These are phyloP conservation scores for Ceratobasidium sp. DNA, from an alignment of 1,284 basidiomycete genomes.

Conservation along the genomic window DNA sequence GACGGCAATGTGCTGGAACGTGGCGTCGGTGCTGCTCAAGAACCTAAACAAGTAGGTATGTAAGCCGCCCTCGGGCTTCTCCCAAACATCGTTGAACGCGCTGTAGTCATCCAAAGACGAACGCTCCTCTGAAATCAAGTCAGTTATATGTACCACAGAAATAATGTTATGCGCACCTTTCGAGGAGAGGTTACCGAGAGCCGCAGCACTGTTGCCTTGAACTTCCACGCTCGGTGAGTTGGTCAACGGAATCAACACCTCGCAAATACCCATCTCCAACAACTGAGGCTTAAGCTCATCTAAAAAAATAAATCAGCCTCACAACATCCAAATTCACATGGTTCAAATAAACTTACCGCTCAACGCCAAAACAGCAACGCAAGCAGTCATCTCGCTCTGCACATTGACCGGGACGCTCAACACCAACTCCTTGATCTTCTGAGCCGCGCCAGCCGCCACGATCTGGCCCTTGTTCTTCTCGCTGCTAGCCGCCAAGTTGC, in stretches of 20 bases:
- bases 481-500: conserved; percentile 96
- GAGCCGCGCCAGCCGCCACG: conserved; percentile 98
- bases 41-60: conserved; percentile 96
- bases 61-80: conserved; percentile 96
- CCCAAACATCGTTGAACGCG: conserved; percentile 98
- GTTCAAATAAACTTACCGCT: conserved; percentile 74
- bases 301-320: conserved; percentile 56
- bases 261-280: conserved; percentile 98
- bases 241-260: conserved; percentile 96
- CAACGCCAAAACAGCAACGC: conserved; percentile 93
- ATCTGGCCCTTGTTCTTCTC: conserved; percentile 99
- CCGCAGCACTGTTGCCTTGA: conserved; percentile 98
- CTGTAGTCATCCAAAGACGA: conserved; percentile 93
- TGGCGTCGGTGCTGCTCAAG: conserved; percentile 94
- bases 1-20: conserved; percentile 99
- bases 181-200: conserved; percentile 96
- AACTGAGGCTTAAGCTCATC: conserved; percentile 96
- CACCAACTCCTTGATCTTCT: conserved; percentile 97
- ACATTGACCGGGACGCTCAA: conserved; percentile 96
- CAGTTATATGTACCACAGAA: conserved; percentile 3
- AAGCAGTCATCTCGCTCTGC: conserved; percentile 99
- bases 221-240: conserved; percentile 98
- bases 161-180: conserved; percentile 72
- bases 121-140: conserved; percentile 70
- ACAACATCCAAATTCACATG: conserved; percentile 1